Conservation (phyloP, 2,329 filamentous ascomycete species). For the Talaromyces sp. region DNA sequence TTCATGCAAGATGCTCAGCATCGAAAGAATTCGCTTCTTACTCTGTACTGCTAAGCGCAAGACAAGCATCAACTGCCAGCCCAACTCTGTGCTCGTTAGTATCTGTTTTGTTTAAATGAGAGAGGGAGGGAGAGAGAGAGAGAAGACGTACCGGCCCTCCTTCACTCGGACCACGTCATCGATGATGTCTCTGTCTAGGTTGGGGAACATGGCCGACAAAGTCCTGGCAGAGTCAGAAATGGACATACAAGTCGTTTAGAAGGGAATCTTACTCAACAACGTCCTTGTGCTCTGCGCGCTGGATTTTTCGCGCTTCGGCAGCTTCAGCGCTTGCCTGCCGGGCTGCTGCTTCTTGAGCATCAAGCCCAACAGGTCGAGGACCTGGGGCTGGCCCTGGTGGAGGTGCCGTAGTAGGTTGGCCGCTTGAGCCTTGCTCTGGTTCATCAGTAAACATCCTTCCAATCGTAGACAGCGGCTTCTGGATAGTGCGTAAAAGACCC, state of each 20-base stretch:
- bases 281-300: constrained; percentile 78
- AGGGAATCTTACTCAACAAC: constrained; percentile 65
- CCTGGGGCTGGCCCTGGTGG: constrained; percentile 35
- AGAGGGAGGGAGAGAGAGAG: neutral
- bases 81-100: constrained; percentile 57
- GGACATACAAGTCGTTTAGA: neutral
- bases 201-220: constrained; percentile 91
- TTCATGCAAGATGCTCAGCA: constrained; percentile 2
- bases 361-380: constrained; percentile 47
- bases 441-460: constrained; percentile 90
- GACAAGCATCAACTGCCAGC: constrained; percentile 77
- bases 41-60: constrained; percentile 54
- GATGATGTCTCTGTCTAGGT: constrained; percentile 88
- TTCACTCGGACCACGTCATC: constrained; percentile 96
- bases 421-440: constrained; percentile 34
- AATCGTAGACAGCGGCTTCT: constrained; percentile 83
- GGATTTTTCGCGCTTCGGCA: constrained; percentile 78
- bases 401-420: constrained; percentile 29
- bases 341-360: constrained; percentile 81
- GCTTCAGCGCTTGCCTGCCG: constrained; percentile 85
- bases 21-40: neutral
- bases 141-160: constrained; percentile 70
- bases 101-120: constrained; percentile 4
- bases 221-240: constrained; percentile 46
- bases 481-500: constrained; percentile 82